A percentile compares a stretch with the other conserved stretches of the same genome.
These are phyloP conservation scores for Colletotrichum agaves DNA, from an alignment of 2,329 filamentous ascomycete species.

Conservation along the genomic window DNA sequence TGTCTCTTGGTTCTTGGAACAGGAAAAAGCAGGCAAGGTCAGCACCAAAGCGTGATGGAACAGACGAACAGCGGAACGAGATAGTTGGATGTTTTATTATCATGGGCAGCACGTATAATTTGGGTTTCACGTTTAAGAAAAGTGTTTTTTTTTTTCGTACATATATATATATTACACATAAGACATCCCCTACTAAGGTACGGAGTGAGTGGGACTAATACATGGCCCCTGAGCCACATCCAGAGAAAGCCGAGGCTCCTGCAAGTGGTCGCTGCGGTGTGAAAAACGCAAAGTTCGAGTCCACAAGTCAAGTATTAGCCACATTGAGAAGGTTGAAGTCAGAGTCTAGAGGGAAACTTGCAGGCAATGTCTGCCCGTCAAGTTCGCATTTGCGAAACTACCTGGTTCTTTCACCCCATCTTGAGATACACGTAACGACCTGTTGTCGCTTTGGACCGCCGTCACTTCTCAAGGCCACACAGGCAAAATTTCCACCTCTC, in stretches of 20 bases:
- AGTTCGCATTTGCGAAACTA: slow-evolving; percentile 24
- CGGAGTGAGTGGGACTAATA: slow-evolving; percentile 33
- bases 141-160: background rate
- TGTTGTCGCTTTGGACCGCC: slow-evolving; percentile 4
- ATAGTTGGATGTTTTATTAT: background rate
- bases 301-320: too few relatives aligned
- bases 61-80: too few relatives aligned
- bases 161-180: slow-evolving; percentile 18
- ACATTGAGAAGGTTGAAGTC: background rate
- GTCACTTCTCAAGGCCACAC: background rate
- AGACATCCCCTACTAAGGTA: slow-evolving; percentile 6
- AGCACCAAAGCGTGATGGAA: slow-evolving; percentile 25
- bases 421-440: slow-evolving; percentile 13
- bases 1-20: slow-evolving; percentile 65
- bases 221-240: background rate
- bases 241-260: background rate
- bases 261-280: background rate
- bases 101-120: slow-evolving; percentile 4
- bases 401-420: slow-evolving; percentile 9
- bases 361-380: slow-evolving; percentile 16
- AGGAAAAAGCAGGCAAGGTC: slow-evolving; percentile 52
- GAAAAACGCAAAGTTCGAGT: background rate
- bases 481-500: slow-evolving; percentile 8
- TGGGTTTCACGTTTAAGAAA: slow-evolving; percentile 6
- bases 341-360: slow-evolving; percentile 13